These are phyloP conservation scores for Tolypocladium endophyticum DNA, from an alignment of 2,329 filamentous ascomycete species.

Conservation along the genomic window DNA sequence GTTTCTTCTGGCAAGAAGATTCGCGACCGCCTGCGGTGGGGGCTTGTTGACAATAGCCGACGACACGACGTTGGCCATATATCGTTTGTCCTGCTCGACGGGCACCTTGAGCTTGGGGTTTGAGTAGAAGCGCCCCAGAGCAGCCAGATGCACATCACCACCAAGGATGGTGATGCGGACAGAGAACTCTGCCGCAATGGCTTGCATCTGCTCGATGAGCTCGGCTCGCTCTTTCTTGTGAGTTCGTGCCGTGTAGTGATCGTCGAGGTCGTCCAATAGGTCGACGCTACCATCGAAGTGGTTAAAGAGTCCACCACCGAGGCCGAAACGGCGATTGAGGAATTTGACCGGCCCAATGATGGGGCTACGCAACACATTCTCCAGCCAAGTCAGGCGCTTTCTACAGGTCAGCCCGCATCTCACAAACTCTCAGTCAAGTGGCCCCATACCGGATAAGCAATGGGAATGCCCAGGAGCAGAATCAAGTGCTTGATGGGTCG, in stretches of 20 bases:
- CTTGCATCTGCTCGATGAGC: constrained; percentile 72
- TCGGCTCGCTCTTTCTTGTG: constrained; percentile 82
- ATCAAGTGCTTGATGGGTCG: constrained; percentile 83
- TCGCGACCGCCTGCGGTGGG: constrained; percentile 76
- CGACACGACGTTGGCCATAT: constrained; percentile 90
- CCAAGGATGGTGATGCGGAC: constrained; percentile 86
- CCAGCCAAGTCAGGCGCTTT: constrained; percentile 83
- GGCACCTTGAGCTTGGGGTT: constrained; percentile 70
- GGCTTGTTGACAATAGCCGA: constrained; percentile 96
- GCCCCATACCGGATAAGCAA: constrained; percentile 61
- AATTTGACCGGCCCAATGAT: constrained; percentile 83
- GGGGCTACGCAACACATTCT: constrained; percentile 81
- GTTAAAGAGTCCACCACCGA: constrained; percentile 81
- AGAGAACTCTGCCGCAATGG: constrained; percentile 74
- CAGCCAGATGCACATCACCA: constrained; percentile 87
- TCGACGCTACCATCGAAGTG: constrained; percentile 90
- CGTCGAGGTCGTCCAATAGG: constrained; percentile 83
- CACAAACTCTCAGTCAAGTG: constrained; percentile 11
- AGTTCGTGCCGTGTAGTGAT: constrained; percentile 87
- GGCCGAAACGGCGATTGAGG: constrained; percentile 79
- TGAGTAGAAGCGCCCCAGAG: constrained; percentile 88
- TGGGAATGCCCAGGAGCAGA: constrained; percentile 75
- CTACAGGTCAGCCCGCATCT: constrained; percentile 4
- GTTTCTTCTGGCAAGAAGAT: constrained; percentile 83
- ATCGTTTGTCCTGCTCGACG: constrained; percentile 75